Base-by-base conservation (phyloP, 1,139 yeast species). In the Yamadazyma siamensis region DNA sequence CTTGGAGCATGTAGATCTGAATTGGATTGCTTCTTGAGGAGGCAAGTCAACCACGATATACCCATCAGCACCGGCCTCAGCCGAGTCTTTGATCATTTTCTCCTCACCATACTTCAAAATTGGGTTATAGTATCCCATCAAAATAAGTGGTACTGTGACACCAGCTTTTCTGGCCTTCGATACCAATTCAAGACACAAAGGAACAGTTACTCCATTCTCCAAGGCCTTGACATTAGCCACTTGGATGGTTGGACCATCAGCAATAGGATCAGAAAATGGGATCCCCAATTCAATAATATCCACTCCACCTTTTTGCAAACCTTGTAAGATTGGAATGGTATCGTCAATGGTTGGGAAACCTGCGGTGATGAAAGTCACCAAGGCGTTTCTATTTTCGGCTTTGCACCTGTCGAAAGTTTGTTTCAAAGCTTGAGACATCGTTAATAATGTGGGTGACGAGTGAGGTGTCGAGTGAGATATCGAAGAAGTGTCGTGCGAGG, bases 111-210 rank as follows among this genome's bases (percentile, higher is more conserved):
- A 91, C 47, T 75, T 82, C 59, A 87, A 57, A 41, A 91, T 79
- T 13, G 99, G 99, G 61, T 91, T 91, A 65, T 88, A 91, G 71
- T 91, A 91, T 34, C 99, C 99, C 99, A 91, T 91, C 36, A 91
- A 72, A 31, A 91, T 70, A 35, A 91, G 73, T 17, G 99, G 99
- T 12, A 88, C 77, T 23, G 86, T 78, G 33, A 94, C 85, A 34
- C 98, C 98, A 26, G 70, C 73, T 5, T 60, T 61, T 62, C 99
- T 77, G 16, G 97, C 97, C 44, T 75, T 56, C 34, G 64, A 59
- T 19, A 91, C 86, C 36, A 86, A 56, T 11, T 84, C 88, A 40
- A 91, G 65, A 41, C 85, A 77, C 47, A 71, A 69, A 6, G 67
- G 54, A 38, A 87, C 80, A 18, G 88, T 80, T 38, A 88, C 77